Conservation (phyloP, 129 eudicot species). For the Tagetes erecta region DNA sequence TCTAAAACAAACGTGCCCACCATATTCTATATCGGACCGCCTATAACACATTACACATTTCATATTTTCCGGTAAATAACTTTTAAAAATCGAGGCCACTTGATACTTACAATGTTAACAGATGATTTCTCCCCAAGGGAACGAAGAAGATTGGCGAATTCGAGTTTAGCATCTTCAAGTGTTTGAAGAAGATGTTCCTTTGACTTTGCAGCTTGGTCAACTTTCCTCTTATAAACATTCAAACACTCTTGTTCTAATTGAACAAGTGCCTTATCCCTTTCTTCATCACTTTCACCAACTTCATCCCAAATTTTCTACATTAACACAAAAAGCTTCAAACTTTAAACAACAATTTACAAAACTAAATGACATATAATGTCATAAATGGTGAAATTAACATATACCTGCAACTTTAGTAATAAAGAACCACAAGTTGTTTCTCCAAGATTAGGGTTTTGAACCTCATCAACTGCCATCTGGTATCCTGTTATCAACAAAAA, state of each 20-base stretch:
- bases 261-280: conserved; percentile 88
- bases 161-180: conserved; percentile 74
- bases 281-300: conserved; percentile 91
- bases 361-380: neutral
- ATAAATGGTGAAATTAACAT: neutral
- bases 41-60: neutral
- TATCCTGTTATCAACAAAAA: neutral
- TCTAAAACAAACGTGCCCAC: too few relatives aligned
- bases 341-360: neutral
- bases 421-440: conserved; percentile 80
- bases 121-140: conserved; percentile 77
- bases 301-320: conserved; percentile 97
- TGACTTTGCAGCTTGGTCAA: conserved; percentile 78
- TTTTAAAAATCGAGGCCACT: neutral
- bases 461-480: conserved; percentile 66
- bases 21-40: neutral
- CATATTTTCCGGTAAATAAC: neutral
- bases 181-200: conserved; percentile 83
- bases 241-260: conserved; percentile 93
- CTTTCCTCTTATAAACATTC: conserved; percentile 93
- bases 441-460: conserved; percentile 53
- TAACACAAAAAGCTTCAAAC: neutral
- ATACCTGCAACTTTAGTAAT: conserved; percentile 75
- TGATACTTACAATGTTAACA: conserved; percentile 63
- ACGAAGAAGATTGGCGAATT: conserved; percentile 66